These are phyloP conservation scores for Trichoderma asperellum DNA, from an alignment of 2,329 filamentous ascomycete genomes.

Conservation along the genomic window DNA sequence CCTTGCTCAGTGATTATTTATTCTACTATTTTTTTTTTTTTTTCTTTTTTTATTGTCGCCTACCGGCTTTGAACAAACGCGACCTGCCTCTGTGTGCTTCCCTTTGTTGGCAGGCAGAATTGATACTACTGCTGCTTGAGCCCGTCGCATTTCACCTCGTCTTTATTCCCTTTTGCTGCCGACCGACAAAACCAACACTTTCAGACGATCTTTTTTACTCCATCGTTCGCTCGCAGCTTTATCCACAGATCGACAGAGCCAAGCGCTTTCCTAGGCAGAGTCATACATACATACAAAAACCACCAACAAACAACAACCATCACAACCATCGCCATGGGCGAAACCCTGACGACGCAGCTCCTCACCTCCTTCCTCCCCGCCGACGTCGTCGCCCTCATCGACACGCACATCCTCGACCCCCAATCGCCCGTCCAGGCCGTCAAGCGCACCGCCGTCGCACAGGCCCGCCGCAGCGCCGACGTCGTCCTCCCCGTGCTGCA, in stretches of 20 bases:
- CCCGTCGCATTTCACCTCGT: neutral
- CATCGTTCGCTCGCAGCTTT: neutral
- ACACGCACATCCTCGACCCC: slow-evolving; percentile 54
- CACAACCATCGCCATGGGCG: slow-evolving; percentile 36
- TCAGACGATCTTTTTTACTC: neutral
- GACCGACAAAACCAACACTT: neutral
- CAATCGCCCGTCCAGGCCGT: slow-evolving; percentile 50
- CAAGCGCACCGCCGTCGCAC: slow-evolving; percentile 41
- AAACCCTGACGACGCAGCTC: slow-evolving; percentile 40
- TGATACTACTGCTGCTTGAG: neutral
- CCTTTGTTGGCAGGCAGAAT: neutral
- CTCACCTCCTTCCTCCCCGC: slow-evolving; percentile 51
- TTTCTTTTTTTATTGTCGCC: neutral
- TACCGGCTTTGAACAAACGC: neutral
- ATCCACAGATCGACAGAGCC: neutral
- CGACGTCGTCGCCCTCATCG: slow-evolving; percentile 49
- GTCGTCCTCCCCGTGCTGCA: slow-evolving; percentile 48
- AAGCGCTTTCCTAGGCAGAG: neutral
- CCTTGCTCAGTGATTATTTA: neutral
- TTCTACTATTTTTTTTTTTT: neutral
- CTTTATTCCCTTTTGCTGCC: neutral
- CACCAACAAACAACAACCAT: neutral
- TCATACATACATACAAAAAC: neutral
- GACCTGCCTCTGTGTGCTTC: neutral
- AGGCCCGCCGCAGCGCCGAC: slow-evolving; percentile 38